A percentile compares a stretch with the other conserved stretches of the same genome.
Evolutionary conservation across 2,329 filamentous ascomycete genomes (phyloP).

Genomic region (Alternaria sp.): DNA sequence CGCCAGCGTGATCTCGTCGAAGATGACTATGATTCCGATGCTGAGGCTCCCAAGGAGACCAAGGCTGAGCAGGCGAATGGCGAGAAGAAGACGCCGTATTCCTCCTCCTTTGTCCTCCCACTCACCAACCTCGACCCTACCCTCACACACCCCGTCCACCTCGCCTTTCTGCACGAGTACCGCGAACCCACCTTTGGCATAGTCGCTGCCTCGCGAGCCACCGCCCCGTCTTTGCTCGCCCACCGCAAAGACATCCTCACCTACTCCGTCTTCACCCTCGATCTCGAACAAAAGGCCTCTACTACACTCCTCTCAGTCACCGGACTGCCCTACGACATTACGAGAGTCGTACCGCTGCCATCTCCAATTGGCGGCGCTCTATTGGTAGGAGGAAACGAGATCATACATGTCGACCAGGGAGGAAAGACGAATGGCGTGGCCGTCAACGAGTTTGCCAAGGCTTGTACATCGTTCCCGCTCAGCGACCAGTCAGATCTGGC

Average conservation of each 20-base stretch:
- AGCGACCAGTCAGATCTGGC: constrained; percentile 83
- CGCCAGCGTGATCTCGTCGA: constrained; percentile 85
- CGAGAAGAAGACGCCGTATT: constrained; percentile 72
- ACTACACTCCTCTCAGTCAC: constrained; percentile 89
- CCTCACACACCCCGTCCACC: constrained; percentile 85
- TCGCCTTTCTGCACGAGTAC: constrained; percentile 95
- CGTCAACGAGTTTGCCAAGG: constrained; percentile 87
- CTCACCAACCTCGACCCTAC: constrained; percentile 86
- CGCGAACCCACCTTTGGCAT: constrained; percentile 97
- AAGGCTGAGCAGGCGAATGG: constrained; percentile 43
- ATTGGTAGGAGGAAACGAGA: constrained; percentile 83
- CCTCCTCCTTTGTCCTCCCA: constrained; percentile 89
- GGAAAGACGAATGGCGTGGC: constrained; percentile 92
- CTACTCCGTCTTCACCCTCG: constrained; percentile 94
- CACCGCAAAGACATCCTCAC: constrained; percentile 84
- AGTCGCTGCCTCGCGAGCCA: constrained; percentile 75
- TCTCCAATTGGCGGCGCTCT: constrained; percentile 87
- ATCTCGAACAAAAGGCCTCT: constrained; percentile 89
- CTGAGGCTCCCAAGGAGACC: constrained; percentile 63
- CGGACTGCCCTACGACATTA: constrained; percentile 85
- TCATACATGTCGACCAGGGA: constrained; percentile 95
- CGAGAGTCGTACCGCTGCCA: constrained; percentile 80
- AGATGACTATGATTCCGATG: constrained; percentile 85
- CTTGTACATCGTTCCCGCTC: constrained; percentile 82
- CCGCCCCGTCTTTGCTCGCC: constrained; percentile 73